A percentile compares a stretch with the other conserved stretches of the same genome.
phyloP scores from a whole-genome alignment of 2,329 filamentous ascomycete genomes.

The Colletotrichum sublineola region DNA sequence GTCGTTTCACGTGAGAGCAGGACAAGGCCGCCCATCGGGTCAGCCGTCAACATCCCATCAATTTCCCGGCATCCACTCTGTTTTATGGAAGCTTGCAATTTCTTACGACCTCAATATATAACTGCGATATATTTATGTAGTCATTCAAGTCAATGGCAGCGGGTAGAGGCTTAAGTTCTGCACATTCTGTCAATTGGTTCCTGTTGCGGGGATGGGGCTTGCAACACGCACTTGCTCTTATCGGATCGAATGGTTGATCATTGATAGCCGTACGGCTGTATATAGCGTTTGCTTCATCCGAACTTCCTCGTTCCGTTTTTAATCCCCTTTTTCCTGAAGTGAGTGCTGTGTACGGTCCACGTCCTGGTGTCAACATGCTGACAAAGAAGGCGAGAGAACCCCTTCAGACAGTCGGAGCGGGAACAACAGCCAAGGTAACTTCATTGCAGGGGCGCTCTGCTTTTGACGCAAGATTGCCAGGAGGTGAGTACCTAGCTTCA shows the following conservation, averaged over 20 bases:
- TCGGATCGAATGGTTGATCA: neutral
- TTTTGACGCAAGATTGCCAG: constrained; percentile 48
- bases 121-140: no score
- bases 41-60: neutral
- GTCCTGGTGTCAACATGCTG: neutral
- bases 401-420: neutral
- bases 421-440: constrained; percentile 17
- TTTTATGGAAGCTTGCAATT: neutral
- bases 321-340: neutral
- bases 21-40: no score
- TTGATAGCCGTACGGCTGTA: neutral
- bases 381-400: no score
- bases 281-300: neutral
- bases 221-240: neutral
- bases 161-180: neutral
- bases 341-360: neutral
- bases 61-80: neutral
- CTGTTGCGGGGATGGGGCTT: neutral
- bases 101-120: no score
- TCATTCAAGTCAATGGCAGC: neutral
- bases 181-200: neutral
- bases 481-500: constrained; percentile 59
- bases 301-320: no score
- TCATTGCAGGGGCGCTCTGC: constrained; percentile 30
- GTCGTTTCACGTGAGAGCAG: constrained; percentile 29